Evolutionary conservation across 2,329 filamentous ascomycete genomes (phyloP).

Genomic region (Myriosclerotinia duriaeana): DNA sequence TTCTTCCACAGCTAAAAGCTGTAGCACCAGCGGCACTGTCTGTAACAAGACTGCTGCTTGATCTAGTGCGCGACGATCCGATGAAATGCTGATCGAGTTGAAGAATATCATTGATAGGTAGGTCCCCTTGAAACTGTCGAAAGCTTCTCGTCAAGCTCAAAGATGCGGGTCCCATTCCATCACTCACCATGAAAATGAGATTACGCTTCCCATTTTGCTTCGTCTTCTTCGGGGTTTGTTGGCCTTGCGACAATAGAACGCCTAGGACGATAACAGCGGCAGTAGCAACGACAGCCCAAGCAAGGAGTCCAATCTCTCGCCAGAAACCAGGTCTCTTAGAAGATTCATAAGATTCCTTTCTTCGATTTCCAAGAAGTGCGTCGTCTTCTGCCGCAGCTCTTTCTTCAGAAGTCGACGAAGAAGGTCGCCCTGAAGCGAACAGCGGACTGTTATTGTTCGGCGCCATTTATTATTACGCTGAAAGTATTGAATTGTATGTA

Average conservation of each 20-base stretch:
- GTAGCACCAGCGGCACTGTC: conserved; percentile 97
- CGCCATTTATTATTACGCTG: conserved; percentile 26
- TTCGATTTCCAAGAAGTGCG: conserved; percentile 40
- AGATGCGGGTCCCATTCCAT: conserved; percentile 96
- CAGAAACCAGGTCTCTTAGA: conserved; percentile 54
- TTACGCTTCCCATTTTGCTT: conserved; percentile 72
- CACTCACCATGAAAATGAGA: conserved; percentile 97
- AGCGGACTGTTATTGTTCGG: conserved; percentile 35
- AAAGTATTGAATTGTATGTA: background rate
- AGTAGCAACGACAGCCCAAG: conserved; percentile 81
- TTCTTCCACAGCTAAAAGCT: conserved; percentile 86
- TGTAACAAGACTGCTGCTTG: conserved; percentile 80
- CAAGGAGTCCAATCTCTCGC: conserved; percentile 74
- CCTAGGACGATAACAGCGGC: conserved; percentile 75
- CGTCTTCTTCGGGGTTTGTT: conserved; percentile 33
- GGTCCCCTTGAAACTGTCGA: conserved; percentile 69
- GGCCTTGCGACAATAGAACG: conserved; percentile 72
- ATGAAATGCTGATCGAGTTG: conserved; percentile 85
- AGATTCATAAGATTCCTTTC: conserved; percentile 32
- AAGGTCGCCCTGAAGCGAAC: conserved; percentile 46
- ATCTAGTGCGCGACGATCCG: conserved; percentile 84
- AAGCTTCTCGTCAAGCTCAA: conserved; percentile 84
- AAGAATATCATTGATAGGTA: conserved; percentile 74
- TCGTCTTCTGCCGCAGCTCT: conserved; percentile 50
- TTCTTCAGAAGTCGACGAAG: conserved; percentile 56